These are phyloP conservation scores for Meyerozyma athensensis DNA, from an alignment of 1,139 yeast genomes.

Conservation along the genomic window DNA sequence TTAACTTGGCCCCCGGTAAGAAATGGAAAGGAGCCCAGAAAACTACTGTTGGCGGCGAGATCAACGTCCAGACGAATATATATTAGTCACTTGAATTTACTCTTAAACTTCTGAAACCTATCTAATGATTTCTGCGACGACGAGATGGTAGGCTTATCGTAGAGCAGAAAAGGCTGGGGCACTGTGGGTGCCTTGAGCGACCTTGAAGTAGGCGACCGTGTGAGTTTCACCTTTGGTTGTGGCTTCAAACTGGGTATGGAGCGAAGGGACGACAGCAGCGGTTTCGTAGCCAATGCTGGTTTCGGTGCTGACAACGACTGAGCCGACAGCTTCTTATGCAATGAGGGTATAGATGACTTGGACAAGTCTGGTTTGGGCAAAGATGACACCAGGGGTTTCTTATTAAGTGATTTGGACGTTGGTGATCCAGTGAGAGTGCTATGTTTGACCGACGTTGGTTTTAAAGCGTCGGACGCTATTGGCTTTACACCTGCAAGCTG, in stretches of 20 bases:
- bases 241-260: neutral
- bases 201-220: slow-evolving; percentile 8
- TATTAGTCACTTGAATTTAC: slow-evolving; percentile 26
- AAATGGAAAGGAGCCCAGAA: slow-evolving; percentile 70
- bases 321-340: slow-evolving; percentile 17
- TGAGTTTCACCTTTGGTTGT: slow-evolving; percentile 4
- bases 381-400: slow-evolving; percentile 15
- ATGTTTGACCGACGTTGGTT: neutral
- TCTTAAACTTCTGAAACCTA: slow-evolving; percentile 28
- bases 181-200: slow-evolving; percentile 11
- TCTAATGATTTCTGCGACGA: slow-evolving; percentile 36
- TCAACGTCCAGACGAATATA: slow-evolving; percentile 40
- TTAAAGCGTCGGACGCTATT: slow-evolving; percentile 1
- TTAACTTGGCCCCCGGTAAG: slow-evolving; percentile 57
- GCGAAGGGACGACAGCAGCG: slow-evolving; percentile 6
- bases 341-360: slow-evolving; percentile 15
- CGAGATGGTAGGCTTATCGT: slow-evolving; percentile 43
- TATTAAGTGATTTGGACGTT: slow-evolving; percentile 6
- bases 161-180: slow-evolving; percentile 22
- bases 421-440: neutral
- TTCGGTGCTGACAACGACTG: too few species aligned
- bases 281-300: too few species aligned
- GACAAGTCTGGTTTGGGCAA: slow-evolving; percentile 7
- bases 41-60: slow-evolving; percentile 42
- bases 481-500: slow-evolving; percentile 33